A percentile compares a stretch with the other conserved stretches of the same genome.
Evolutionary conservation across 768 basidiomycete genomes (phyloP).

Genomic region (Russula emetica): DNA sequence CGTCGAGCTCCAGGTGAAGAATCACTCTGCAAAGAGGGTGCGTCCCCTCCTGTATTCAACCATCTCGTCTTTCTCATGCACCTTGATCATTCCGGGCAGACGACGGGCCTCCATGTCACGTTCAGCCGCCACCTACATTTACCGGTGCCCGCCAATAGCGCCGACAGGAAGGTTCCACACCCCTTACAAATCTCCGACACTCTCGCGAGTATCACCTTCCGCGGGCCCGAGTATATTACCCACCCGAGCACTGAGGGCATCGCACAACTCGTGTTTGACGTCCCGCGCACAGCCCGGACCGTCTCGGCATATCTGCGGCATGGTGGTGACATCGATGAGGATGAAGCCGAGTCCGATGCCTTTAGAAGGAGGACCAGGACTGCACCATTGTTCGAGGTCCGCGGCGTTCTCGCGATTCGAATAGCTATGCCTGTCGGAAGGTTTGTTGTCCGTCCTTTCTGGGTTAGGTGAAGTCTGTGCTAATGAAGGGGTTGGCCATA

Average conservation of each 20-base stretch:
- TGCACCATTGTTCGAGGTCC: slow-evolving; percentile 59
- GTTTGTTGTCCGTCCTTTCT: slow-evolving; percentile 45
- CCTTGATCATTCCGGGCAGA: slow-evolving; percentile 42
- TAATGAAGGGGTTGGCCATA: slow-evolving; percentile 32
- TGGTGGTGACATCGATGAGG: slow-evolving; percentile 43
- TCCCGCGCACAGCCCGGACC: slow-evolving; percentile 62
- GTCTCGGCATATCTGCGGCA: slow-evolving; percentile 58
- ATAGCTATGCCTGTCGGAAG: slow-evolving; percentile 71
- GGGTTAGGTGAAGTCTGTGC: neutral
- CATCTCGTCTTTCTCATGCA: neutral
- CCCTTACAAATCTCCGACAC: slow-evolving; percentile 64
- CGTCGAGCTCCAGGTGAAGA: slow-evolving; percentile 75
- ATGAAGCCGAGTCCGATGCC: slow-evolving; percentile 32
- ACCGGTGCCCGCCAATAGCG: slow-evolving; percentile 34
- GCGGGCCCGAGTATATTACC: slow-evolving; percentile 70
- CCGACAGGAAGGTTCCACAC: slow-evolving; percentile 39
- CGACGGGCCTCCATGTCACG: slow-evolving; percentile 58
- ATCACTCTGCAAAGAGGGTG: slow-evolving; percentile 78
- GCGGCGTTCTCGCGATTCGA: slow-evolving; percentile 56
- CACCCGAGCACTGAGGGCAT: slow-evolving; percentile 72
- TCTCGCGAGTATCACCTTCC: slow-evolving; percentile 62
- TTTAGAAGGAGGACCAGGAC: neutral
- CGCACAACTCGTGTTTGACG: slow-evolving; percentile 73
- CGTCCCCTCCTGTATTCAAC: slow-evolving; percentile 6
- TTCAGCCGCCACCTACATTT: slow-evolving; percentile 60